phyloP scores from a whole-genome alignment of 1,284 basidiomycete species.

The Chondrostereum purpureum region DNA sequence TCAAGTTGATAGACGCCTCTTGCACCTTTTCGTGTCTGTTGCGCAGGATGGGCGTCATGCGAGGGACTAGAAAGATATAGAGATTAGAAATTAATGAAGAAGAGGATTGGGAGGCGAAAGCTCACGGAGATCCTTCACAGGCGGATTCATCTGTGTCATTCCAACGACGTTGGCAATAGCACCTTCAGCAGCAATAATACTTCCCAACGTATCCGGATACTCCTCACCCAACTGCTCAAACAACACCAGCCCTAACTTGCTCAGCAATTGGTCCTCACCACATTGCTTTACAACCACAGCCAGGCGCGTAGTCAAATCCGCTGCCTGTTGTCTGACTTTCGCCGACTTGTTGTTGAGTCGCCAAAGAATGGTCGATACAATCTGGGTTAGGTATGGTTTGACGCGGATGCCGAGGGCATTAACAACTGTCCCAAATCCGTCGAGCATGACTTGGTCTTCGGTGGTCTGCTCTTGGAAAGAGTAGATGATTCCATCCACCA shows the following conservation, averaged over 20 bases:
- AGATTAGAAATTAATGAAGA: slow-evolving; percentile 10
- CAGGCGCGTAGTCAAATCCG: slow-evolving; percentile 90
- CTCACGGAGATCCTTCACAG: slow-evolving; percentile 95
- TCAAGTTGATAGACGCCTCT: slow-evolving; percentile 98
- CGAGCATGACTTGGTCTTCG: slow-evolving; percentile 98
- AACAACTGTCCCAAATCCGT: slow-evolving; percentile 96
- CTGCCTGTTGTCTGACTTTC: slow-evolving; percentile 98
- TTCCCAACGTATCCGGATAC: slow-evolving; percentile 97
- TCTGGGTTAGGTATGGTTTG: slow-evolving; percentile 97
- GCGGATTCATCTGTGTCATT: slow-evolving; percentile 99
- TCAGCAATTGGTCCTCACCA: slow-evolving; percentile 92
- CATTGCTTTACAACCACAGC: slow-evolving; percentile 99
- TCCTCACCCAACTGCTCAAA: slow-evolving; percentile 99
- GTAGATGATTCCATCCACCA: slow-evolving; percentile 98
- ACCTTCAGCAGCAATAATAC: slow-evolving; percentile 97
- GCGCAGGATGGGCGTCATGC: slow-evolving; percentile 98
- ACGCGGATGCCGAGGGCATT: slow-evolving; percentile 96
- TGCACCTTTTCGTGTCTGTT: slow-evolving; percentile 99
- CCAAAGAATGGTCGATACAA: slow-evolving; percentile 99
- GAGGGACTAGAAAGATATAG: slow-evolving; percentile 71
- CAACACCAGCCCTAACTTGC: slow-evolving; percentile 93
- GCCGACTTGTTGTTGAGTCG: slow-evolving; percentile 99
- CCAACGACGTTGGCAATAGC: slow-evolving; percentile 99
- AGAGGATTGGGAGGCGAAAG: slow-evolving; percentile 8
- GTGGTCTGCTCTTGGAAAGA: slow-evolving; percentile 99